Base-by-base conservation (phyloP, 371 early-diverging fungal species). In the Haplosporangium sp. region DNA sequence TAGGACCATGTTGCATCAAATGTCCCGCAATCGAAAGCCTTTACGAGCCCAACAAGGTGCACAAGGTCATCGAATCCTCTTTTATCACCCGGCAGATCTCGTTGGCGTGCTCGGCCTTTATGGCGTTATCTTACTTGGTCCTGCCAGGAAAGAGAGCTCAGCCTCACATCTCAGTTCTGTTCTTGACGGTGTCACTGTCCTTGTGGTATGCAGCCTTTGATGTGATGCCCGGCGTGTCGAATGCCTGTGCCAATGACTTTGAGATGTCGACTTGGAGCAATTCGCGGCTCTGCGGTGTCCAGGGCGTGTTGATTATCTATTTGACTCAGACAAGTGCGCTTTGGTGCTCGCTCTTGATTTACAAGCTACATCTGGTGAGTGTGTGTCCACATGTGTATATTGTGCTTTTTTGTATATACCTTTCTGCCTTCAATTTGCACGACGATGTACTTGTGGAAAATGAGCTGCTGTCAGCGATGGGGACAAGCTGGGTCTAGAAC, bases 151-250 rank as follows among this genome's bases (percentile, higher is more conserved):
- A 83, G 54, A 66, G 85, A 14, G 60, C 79, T 12, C 85, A 85
- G 62, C 85, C 85, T 0, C 84, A 82, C 16, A 83, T 83, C 67
- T 83, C 84, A 51, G 84, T 85, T n/a, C 71, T 85, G 1, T 83
- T 83, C 67, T 67, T 85, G 62, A 64, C 80, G n/a, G 21, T 81
- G 21, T 83, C 82, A 9, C 42, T 81, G 14, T 48, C 73, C 29
- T 55, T 82, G 48, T 83, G 81, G 71, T 69, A 73, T 50, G 69
- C 45, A 23, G 62, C 67, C 23, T 79, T 83, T 66, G 68, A 83
- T 23, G 64, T 83, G 53, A 69, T 76, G 67, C 52, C 74, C 18
- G 77, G 77, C 18, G 51, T 56, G 11, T 71, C 77, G 23, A 83
- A 64, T 52, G 73, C 79, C 5, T 74, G 73, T 41, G 46, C 64